phyloP scores from a whole-genome alignment of 23 red algal species.

The Chondrus crispus region DNA sequence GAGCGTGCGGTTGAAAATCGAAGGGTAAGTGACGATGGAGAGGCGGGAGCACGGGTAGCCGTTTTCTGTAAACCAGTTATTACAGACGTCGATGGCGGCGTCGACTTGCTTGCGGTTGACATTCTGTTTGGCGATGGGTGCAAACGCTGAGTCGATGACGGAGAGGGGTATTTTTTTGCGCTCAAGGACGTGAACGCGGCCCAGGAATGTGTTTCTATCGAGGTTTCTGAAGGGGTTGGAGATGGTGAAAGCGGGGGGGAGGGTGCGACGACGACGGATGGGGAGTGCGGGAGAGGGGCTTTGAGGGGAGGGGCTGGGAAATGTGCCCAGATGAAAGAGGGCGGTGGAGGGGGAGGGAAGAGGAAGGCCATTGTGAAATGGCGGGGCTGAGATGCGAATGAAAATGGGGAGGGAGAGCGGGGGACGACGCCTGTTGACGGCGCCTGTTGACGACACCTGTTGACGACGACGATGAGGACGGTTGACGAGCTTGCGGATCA shows the following conservation, averaged over 20 bases:
- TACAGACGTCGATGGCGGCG: neutral
- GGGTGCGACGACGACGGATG: no score
- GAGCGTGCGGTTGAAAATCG: conserved; percentile 6
- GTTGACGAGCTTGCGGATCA: no score
- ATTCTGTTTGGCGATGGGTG: conserved; percentile 3
- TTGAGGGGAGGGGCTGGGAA: neutral
- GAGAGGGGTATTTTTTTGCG: conserved; percentile 24
- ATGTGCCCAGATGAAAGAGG: neutral
- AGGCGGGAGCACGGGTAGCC: conserved; percentile 35
- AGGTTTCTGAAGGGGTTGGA: no score
- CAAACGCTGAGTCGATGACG: conserved; percentile 23
- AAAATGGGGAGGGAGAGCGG: no score
- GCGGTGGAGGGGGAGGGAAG: neutral
- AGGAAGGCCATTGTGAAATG: neutral
- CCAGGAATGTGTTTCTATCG: neutral
- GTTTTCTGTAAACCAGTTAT: conserved; percentile 45
- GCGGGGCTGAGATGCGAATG: no score
- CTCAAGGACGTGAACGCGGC: neutral
- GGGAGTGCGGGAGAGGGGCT: neutral
- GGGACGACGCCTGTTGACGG: no score
- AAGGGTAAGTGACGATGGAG: conserved; percentile 19
- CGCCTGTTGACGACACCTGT: no score
- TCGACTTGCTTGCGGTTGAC: conserved; percentile 26
- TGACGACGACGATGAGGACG: no score
- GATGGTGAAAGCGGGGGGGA: no score